Percentiles rank a stretch among this genome's conserved stretches.
Conservation (phyloP, 257 asterid genomes). For the Jacaranda mimosifolia region DNA sequence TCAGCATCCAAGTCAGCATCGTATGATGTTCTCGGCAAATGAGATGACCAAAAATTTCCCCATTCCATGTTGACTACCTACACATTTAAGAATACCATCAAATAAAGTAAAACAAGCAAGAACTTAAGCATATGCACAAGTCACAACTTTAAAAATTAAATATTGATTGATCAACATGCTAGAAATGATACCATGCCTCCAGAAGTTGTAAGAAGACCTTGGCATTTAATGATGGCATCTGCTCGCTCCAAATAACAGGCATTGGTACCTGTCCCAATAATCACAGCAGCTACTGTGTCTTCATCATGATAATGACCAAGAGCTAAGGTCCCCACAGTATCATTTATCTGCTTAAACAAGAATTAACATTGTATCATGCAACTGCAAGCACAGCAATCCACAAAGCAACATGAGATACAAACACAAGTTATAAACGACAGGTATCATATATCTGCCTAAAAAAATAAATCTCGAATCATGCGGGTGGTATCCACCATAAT, state of each 20-base stretch:
- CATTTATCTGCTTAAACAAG: conserved; percentile 66
- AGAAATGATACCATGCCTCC: conserved; percentile 73
- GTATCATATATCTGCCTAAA: conserved; percentile 36
- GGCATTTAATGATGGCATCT: conserved; percentile 87
- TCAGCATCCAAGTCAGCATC: conserved; percentile 81
- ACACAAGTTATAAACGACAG: conserved; percentile 29
- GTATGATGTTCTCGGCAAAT: conserved; percentile 83
- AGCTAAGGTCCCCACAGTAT: conserved; percentile 89
- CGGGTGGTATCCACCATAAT: not conserved
- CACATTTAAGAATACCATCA: conserved; percentile 20
- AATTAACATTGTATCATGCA: not conserved
- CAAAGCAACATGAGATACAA: not conserved
- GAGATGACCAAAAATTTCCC: conserved; percentile 97
- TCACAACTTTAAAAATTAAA: not conserved
- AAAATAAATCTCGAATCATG: not conserved
- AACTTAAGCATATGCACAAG: not conserved
- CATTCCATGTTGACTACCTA: conserved; percentile 95
- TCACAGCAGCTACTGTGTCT: conserved; percentile 88
- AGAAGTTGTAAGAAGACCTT: conserved; percentile 73
- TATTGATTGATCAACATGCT: not conserved
- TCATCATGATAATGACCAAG: conserved; percentile 80
- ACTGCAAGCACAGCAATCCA: conserved; percentile 14
- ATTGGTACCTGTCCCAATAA: conserved; percentile 91
- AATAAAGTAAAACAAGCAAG: not conserved
- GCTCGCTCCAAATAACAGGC: conserved; percentile 92